Conservation (phyloP, 805 yeast genomes). For the Yarrowia divulgata region DNA sequence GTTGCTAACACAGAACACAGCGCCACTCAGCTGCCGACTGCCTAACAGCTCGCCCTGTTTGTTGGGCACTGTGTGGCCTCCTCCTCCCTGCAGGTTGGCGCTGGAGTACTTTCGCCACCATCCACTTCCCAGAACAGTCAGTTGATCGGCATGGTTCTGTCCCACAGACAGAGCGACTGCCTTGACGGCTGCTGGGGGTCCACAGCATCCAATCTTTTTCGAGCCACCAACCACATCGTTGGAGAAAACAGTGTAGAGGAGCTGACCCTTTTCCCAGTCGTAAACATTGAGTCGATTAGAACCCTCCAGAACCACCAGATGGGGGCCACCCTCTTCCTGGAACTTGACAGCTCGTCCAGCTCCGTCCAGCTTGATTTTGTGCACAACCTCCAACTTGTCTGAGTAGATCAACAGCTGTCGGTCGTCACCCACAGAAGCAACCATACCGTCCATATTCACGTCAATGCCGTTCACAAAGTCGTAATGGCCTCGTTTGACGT, state of each 20-base stretch:
- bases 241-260: constrained; percentile 51
- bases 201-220: constrained; percentile 24
- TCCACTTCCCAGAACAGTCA: constrained; percentile 51
- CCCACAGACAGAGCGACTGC: constrained; percentile 44
- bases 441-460: constrained; percentile 47
- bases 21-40: background rate
- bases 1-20: background rate
- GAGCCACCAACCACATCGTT: constrained; percentile 43
- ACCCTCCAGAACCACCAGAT: constrained; percentile 50
- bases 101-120: constrained; percentile 50
- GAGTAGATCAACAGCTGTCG: constrained; percentile 45
- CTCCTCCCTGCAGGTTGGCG: constrained; percentile 48
- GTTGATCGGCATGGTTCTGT: constrained; percentile 44
- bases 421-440: constrained; percentile 51
- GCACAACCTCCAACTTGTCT: constrained; percentile 11
- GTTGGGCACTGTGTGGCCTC: constrained; percentile 49
- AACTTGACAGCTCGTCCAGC: constrained; percentile 49
- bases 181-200: constrained; percentile 8
- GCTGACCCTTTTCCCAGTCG: constrained; percentile 50
- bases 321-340: constrained; percentile 51
- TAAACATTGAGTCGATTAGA: constrained; percentile 49
- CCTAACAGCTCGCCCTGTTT: constrained; percentile 41
- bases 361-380: constrained; percentile 42
- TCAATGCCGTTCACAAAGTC: constrained; percentile 49
- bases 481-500: constrained; percentile 43